Base-by-base conservation (phyloP, 768 basidiomycete genomes). In the Serendipita indica region DNA sequence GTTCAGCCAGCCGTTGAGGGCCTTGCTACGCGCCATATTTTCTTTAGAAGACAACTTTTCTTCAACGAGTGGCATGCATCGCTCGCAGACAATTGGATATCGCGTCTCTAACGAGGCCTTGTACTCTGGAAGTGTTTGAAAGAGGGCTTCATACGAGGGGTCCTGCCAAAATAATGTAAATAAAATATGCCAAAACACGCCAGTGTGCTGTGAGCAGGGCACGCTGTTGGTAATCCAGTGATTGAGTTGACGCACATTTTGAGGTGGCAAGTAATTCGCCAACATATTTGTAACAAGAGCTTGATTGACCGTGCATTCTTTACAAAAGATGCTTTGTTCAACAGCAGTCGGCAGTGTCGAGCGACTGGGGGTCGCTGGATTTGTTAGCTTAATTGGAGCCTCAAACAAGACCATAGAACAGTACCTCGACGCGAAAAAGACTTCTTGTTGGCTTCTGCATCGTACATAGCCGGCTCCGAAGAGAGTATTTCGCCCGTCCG, bases 281-380 rank as follows among this genome's bases (percentile, higher is more conserved):
- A 97, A 72, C 58, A 97, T 78, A 69, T 91, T 89, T 61, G 87
- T 73, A 57, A 90, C 73, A 35, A 97, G 77, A 73, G 82, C 84
- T 66, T 96, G 92, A 69, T 97, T 97, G n/a, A 89, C 87, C 64
- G 85, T 83, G 68, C 93, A 96, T 4, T 80, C 80, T 64, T 85
- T 82, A 70, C 92, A 97, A 72, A 94, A 93, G 5, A 57, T 46
- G 32, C 22, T 41, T 33, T 46, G 45, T 46, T 46, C 45, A 12
- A 16, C 25, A 25, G 16, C 22, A 20, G 45, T 46, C 13, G 45
- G 25, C 22, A 25, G 34, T 45, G 22, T 13, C 14, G 56, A 5
- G 3, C 20, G 10, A 39, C 39, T 32, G 63, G 61, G 12, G 58
- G 63, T 39, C 16, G 33, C n/a, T 3, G 57, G 28, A 33, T 33